Base-by-base conservation (phyloP, 169 alveolate genomes). In the Plasmodium falciparum region DNA sequence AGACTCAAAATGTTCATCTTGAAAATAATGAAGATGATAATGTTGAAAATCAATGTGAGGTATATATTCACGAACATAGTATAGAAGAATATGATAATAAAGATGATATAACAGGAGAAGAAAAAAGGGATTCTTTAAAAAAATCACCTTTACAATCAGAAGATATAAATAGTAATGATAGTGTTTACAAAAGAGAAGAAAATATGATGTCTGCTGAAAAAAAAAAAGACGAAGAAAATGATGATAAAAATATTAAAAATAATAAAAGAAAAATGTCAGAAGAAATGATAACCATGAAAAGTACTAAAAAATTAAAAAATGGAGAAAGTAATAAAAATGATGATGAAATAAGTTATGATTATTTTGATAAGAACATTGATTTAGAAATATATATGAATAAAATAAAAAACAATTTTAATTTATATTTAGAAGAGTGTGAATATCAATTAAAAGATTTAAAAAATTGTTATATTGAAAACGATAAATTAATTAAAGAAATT, bases 401-500 rank as follows among this genome's bases (percentile, higher is more conserved):
- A 56, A 69, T 83, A 59, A 83, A 58, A 63, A 83, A 15, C 0
- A 69, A 83, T 69, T 83, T 83, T 15, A 9, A 20, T 39, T 67
- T 54, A 20, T 83, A 83, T 52, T 83, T 78, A 73, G 70, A 69
- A 67, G 91, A 83, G 45, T 83, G 91, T 72, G 83, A 83, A 12
- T 63, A 54, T 69, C 91, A 83, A 13, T 49, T 83, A 63, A 83
- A 69, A 50, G 66, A 69, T 39, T 47, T 83, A 54, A 39, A 54
- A 63, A 83, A 69, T 39, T 33, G 43, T 58, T 83, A 67, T 73
- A 9, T 83, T 47, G 85, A 83, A 50, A 83, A 69, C 70, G 91
- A 83, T 11, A 83, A 83, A 43, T 67, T 83, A 70, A 83, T 83
- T 33, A 83, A 50, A 49, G 91, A 83, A 67, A 83, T 83, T 43